A percentile compares a stretch with the other conserved stretches of the same genome.
Evolutionary conservation across 2,329 filamentous ascomycete species (phyloP).

Genomic region (Macroventuria anomochaeta): DNA sequence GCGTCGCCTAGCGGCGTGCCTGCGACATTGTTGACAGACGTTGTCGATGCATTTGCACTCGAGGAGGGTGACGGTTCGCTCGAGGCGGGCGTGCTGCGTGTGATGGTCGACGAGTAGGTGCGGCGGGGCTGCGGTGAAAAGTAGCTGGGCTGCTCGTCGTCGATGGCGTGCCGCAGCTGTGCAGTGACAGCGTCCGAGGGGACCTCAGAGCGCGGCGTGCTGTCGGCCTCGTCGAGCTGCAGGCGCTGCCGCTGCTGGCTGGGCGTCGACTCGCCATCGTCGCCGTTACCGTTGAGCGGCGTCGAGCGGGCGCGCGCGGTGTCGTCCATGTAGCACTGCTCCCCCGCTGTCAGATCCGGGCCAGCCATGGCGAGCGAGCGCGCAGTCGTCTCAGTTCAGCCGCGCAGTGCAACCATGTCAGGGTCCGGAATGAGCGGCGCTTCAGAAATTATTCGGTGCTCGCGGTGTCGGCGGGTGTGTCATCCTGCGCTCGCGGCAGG

Average conservation of each 20-base stretch:
- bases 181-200: slow-evolving; percentile 41
- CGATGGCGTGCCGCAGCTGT: slow-evolving; percentile 24
- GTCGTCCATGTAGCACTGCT: slow-evolving; percentile 32
- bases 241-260: slow-evolving; percentile 12
- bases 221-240: slow-evolving; percentile 41
- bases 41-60: slow-evolving; percentile 37
- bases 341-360: slow-evolving; percentile 35
- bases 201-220: slow-evolving; percentile 51
- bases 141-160: slow-evolving; percentile 44
- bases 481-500: slow-evolving; percentile 36
- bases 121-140: slow-evolving; percentile 50
- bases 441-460: slow-evolving; percentile 14
- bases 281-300: slow-evolving; percentile 9
- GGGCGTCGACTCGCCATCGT: slow-evolving; percentile 12
- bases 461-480: slow-evolving; percentile 26
- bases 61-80: slow-evolving; percentile 40
- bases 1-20: slow-evolving; percentile 9
- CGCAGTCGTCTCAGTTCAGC: slow-evolving; percentile 37
- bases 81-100: slow-evolving; percentile 39
- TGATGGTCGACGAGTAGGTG: slow-evolving; percentile 40
- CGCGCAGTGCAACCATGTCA: slow-evolving; percentile 44
- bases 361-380: slow-evolving; percentile 40
- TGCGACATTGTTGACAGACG: slow-evolving; percentile 27
- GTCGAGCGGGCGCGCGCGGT: slow-evolving; percentile 20
- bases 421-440: slow-evolving; percentile 1